These are phyloP conservation scores for Hypoxylon fragiforme DNA, from an alignment of 495 filamentous ascomycete genomes.

Conservation along the genomic window DNA sequence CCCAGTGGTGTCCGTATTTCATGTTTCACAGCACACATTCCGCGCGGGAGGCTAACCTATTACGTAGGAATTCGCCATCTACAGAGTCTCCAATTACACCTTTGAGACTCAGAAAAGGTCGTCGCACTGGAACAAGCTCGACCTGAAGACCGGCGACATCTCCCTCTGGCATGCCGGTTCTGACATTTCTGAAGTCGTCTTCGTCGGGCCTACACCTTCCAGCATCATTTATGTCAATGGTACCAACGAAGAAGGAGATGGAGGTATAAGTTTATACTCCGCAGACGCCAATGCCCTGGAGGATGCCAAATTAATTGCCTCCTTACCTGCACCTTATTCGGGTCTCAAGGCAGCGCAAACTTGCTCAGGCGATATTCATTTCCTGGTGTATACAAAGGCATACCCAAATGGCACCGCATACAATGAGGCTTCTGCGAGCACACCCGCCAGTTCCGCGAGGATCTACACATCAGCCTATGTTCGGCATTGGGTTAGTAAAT, in stretches of 20 bases:
- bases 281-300: conserved; percentile 47
- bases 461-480: conserved; percentile 62
- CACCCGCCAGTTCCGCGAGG: conserved; percentile 52
- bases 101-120: conserved; percentile 67
- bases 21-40: conserved; percentile 1
- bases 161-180: conserved; percentile 62
- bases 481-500: conserved; percentile 57
- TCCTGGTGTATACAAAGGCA: conserved; percentile 62
- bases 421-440: conserved; percentile 53
- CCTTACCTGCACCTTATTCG: conserved; percentile 63
- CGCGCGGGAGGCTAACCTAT: background rate
- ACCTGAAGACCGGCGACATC: conserved; percentile 62
- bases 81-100: conserved; percentile 61
- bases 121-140: conserved; percentile 66
- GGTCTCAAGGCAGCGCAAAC: conserved; percentile 65
- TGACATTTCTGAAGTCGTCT: conserved; percentile 62
- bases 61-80: conserved; percentile 36
- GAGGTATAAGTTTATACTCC: conserved; percentile 57
- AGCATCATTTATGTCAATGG: conserved; percentile 61
- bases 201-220: conserved; percentile 59
- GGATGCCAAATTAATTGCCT: conserved; percentile 44
- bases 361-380: conserved; percentile 59
- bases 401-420: conserved; percentile 61
- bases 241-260: conserved; percentile 59
- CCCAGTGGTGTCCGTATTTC: conserved; percentile 38